These are phyloP conservation scores for Solanum chiquidenum DNA, from an alignment of 257 asterid species.

Conservation along the genomic window DNA sequence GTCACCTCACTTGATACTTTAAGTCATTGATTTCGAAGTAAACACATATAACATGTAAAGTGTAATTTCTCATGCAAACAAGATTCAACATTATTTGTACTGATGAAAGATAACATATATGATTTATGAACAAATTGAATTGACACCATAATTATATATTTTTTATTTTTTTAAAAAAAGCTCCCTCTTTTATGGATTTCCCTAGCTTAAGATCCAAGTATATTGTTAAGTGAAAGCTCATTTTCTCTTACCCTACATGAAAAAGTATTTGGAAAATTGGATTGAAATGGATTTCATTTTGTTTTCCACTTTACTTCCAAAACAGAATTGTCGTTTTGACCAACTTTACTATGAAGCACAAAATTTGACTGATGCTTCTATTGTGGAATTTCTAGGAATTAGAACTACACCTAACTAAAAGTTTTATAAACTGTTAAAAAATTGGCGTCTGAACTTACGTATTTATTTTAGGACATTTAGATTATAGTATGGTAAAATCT, in stretches of 20 bases:
- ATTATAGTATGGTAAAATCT: too few relatives aligned
- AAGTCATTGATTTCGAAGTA: too few relatives aligned
- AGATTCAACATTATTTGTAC: too few relatives aligned
- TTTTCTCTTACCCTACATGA: neutral
- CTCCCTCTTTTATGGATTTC: neutral
- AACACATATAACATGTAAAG: too few relatives aligned
- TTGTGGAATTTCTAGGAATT: neutral
- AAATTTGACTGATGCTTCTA: neutral
- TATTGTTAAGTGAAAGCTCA: neutral
- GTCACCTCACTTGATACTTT: neutral
- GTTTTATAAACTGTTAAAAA: neutral
- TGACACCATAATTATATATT: neutral
- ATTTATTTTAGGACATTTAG: neutral
- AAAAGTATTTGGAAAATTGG: neutral
- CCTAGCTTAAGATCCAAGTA: neutral
- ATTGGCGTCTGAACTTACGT: neutral
- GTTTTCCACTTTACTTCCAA: neutral
- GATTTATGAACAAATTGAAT: neutral
- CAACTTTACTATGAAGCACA: neutral
- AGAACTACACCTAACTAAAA: neutral
- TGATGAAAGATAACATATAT: neutral
- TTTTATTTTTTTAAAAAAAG: neutral
- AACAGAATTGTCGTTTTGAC: neutral
- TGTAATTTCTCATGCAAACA: too few relatives aligned
- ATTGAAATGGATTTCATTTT: neutral